phyloP scores from a whole-genome alignment of 768 basidiomycete genomes.

The Tylopilus rubrobrunneus region DNA sequence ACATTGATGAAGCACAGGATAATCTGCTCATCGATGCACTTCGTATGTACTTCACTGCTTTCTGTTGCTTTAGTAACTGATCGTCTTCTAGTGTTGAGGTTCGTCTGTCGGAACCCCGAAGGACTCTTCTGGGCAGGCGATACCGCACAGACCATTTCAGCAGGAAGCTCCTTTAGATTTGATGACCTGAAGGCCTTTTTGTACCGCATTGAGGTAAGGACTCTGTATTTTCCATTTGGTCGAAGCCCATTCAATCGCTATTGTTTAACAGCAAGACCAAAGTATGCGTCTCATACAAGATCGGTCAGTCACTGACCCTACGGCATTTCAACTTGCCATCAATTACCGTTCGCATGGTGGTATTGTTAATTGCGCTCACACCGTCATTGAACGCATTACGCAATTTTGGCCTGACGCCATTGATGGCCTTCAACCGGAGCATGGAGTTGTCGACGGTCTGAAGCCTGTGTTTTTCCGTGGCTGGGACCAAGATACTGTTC shows the following conservation, averaged over 20 bases:
- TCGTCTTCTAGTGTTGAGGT: slow-evolving; percentile 48
- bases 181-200: slow-evolving; percentile 67
- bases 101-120: slow-evolving; percentile 58
- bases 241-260: not conserved
- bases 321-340: slow-evolving; percentile 52
- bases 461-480: slow-evolving; percentile 57
- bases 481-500: slow-evolving; percentile 39
- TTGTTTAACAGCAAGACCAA: slow-evolving; percentile 21
- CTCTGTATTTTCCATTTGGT: not conserved
- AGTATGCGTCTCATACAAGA: slow-evolving; percentile 6
- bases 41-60: slow-evolving; percentile 34
- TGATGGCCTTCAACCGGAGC: slow-evolving; percentile 53
- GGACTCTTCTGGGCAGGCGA: slow-evolving; percentile 80
- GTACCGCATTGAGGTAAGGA: slow-evolving; percentile 54
- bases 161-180: slow-evolving; percentile 70
- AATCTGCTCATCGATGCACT: slow-evolving; percentile 62
- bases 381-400: slow-evolving; percentile 58
- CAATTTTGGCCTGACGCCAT: slow-evolving; percentile 63
- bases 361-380: slow-evolving; percentile 69
- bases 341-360: slow-evolving; percentile 75
- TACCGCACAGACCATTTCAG: slow-evolving; percentile 74
- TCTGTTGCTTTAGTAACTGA: slow-evolving; percentile 6
- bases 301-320: slow-evolving; percentile 23
- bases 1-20: slow-evolving; percentile 74
- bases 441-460: slow-evolving; percentile 48